Percentiles rank a stretch among this genome's conserved stretches.
These are phyloP conservation scores for Gloeophyllum trabeum DNA, from an alignment of 768 basidiomycete species.

Conservation along the genomic window DNA sequence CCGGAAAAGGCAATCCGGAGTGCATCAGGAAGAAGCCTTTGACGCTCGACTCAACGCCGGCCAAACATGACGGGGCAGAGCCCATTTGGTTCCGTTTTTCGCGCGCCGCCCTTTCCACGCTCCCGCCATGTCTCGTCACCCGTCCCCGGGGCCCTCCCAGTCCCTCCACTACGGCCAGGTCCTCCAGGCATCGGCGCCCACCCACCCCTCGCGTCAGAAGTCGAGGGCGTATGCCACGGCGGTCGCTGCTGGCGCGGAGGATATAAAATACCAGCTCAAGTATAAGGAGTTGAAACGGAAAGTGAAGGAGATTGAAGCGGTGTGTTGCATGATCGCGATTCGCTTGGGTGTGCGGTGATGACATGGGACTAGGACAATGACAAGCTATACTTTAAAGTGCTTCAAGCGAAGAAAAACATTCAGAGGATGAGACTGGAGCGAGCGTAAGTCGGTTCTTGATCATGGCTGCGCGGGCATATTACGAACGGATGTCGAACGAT, in stretches of 20 bases:
- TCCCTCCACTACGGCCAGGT: slow-evolving; percentile 15
- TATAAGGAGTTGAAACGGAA: slow-evolving; percentile 84
- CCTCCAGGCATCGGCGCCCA: slow-evolving; percentile 18
- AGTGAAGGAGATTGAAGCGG: slow-evolving; percentile 78
- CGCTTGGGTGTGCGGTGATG: slow-evolving; percentile 2
- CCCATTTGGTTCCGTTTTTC: no score
- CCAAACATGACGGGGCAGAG: no score
- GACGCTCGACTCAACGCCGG: no score
- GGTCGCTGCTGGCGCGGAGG: slow-evolving; percentile 72
- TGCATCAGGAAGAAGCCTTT: no score
- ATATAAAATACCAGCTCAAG: slow-evolving; percentile 79
- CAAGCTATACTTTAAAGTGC: slow-evolving; percentile 72
- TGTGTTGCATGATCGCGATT: slow-evolving; percentile 24
- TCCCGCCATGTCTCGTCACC: slow-evolving; percentile 57
- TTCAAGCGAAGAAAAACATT: slow-evolving; percentile 71
- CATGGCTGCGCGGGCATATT: no score
- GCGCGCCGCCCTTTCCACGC: slow-evolving; percentile 7
- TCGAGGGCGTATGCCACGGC: slow-evolving; percentile 39
- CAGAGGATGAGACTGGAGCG: slow-evolving; percentile 83
- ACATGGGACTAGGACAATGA: slow-evolving; percentile 63
- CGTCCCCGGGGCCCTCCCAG: slow-evolving; percentile 22
- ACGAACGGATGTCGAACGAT: no score
- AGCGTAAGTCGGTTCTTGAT: slow-evolving; percentile 47
- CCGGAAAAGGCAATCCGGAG: no score
- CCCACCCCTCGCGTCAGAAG: slow-evolving; percentile 33